Evolutionary conservation across 352 stramenopile species (phyloP), one percentile per base, ranked within the genome.

Genomic region (Globisporangium echinulatum): DNA sequence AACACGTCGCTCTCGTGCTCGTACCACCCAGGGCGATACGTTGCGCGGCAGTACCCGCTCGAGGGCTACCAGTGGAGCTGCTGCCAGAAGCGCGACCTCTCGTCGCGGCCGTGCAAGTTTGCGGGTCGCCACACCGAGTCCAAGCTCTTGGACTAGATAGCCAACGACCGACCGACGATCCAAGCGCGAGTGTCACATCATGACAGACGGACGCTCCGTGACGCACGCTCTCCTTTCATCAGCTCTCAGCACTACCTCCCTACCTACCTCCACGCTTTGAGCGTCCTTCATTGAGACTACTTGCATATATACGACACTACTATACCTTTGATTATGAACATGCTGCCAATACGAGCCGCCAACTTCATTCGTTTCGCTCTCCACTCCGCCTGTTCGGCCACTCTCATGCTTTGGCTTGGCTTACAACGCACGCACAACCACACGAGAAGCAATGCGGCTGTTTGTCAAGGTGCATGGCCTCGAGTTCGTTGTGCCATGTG

Each of bases 21-120:
- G 37, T 92, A 77, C 71, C 79, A 92, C 56, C 82, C 79, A 11
- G 82, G 82, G 1, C 79, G 82, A 10, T 92, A 85, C 54, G 75
- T 92, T 13, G 79, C 79, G 17, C 79, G 82, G 8, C 82, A 88
- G 63, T 90, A 92, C 53, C 82, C 82, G 5, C 77, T 92, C 25
- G 79, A 92, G 67, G 82, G 82, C 13, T 92, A 92, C 57, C 78
- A 89, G 54, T 92, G 82, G 82, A 88, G 77, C 58, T 92, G 82
- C 68, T 92, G 82, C 71, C 79, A 88, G 66, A 92, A 92, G 61
- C 76, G 82, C 1, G 82, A 92, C 60, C 62, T 92, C 25, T 87
- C 79, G 13, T 88, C 82, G 15, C 79, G 82, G 38, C 66, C 82
- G 2, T 92, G 82, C 75, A 92, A 90, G 63, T 92, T 92, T 67